A percentile compares a stretch with the other conserved stretches of the same genome.
Conservation (phyloP, 2,329 filamentous ascomycete species). For the Fusarium mundagurra region DNA sequence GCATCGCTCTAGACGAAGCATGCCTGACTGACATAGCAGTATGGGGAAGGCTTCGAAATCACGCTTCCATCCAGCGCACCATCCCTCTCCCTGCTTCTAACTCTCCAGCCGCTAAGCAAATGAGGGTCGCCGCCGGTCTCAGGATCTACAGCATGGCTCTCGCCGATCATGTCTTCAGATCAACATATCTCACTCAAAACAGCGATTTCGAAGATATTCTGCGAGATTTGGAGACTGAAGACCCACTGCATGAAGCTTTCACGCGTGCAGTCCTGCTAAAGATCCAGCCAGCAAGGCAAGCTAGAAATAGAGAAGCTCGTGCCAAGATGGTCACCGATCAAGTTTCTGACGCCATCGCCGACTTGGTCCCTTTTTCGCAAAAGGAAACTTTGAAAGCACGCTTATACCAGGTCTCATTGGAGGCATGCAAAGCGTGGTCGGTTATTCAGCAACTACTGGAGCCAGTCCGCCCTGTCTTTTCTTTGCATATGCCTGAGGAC, state of each 20-base stretch:
- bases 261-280: not conserved
- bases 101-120: not conserved
- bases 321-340: not conserved
- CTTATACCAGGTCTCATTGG: not conserved
- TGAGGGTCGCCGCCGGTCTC: not conserved
- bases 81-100: not conserved
- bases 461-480: not conserved
- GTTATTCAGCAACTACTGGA: not conserved
- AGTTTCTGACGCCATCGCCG: not conserved
- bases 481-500: not conserved
- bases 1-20: not conserved
- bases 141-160: not conserved
- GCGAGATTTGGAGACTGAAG: not conserved
- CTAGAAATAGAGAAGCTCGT: not conserved
- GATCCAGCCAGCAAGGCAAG: not conserved
- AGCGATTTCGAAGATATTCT: not conserved
- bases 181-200: not conserved
- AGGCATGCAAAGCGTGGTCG: not conserved
- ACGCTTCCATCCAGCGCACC: not conserved
- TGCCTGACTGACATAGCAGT: not conserved
- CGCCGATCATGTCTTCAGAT: not conserved
- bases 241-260: not conserved
- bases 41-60: not conserved
- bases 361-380: not conserved
- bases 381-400: not conserved